phyloP scores from a whole-genome alignment of 2,329 filamentous ascomycete species.

The Talaromyces verruculosus region DNA sequence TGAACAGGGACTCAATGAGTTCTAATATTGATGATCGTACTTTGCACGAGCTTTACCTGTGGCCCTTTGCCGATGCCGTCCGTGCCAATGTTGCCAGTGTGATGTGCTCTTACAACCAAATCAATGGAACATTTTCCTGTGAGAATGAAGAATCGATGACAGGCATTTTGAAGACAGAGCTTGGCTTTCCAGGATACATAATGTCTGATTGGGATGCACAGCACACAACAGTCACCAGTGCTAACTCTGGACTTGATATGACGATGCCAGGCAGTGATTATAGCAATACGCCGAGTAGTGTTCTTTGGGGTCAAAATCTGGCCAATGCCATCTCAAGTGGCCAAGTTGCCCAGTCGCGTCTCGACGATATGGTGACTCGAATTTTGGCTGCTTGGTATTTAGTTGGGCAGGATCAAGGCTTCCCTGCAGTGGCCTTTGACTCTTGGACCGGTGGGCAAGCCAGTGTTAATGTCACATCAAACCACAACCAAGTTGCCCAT shows the following conservation, averaged over 20 bases:
- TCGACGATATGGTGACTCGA: slow-evolving; percentile 87
- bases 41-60: slow-evolving; percentile 62
- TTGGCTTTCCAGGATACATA: slow-evolving; percentile 53
- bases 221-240: slow-evolving; percentile 43
- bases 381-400: slow-evolving; percentile 90
- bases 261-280: slow-evolving; percentile 42
- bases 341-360: slow-evolving; percentile 73
- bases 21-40: slow-evolving; percentile 64
- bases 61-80: slow-evolving; percentile 62
- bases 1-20: slow-evolving; percentile 62
- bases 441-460: slow-evolving; percentile 40
- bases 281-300: slow-evolving; percentile 66
- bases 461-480: slow-evolving; percentile 61
- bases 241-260: slow-evolving; percentile 49
- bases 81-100: slow-evolving; percentile 56
- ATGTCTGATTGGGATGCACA: slow-evolving; percentile 48
- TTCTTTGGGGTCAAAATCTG: slow-evolving; percentile 74
- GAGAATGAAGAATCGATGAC: slow-evolving; percentile 24
- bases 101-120: slow-evolving; percentile 51
- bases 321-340: slow-evolving; percentile 77
- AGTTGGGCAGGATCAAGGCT: slow-evolving; percentile 63
- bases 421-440: slow-evolving; percentile 52
- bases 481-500: slow-evolving; percentile 71
- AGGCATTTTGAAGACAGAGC: slow-evolving; percentile 50
- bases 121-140: slow-evolving; percentile 15